phyloP scores from a whole-genome alignment of 2,329 filamentous ascomycete species.

The Cercospora canescens region DNA sequence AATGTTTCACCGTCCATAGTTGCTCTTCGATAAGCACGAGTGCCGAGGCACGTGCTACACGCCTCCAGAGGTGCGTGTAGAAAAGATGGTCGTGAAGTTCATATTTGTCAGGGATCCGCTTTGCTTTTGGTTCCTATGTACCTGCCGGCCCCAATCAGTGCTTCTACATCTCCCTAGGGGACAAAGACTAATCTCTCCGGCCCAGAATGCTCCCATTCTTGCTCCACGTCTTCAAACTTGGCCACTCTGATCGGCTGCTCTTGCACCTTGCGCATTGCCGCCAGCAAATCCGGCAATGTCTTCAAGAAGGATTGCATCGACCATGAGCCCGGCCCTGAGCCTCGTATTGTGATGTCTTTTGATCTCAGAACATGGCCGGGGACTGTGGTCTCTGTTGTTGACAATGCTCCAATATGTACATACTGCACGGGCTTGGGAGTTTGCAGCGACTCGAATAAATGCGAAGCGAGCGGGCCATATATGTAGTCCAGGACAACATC shows the following conservation, averaged over 20 bases:
- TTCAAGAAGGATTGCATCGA: slow-evolving; percentile 24
- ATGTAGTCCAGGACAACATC: slow-evolving; percentile 61
- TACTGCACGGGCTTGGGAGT: slow-evolving; percentile 51
- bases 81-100: too few relatives aligned
- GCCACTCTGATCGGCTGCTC: slow-evolving; percentile 27
- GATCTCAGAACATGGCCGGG: slow-evolving; percentile 49
- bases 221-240: slow-evolving; percentile 29
- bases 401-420: slow-evolving; percentile 54
- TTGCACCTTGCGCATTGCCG: slow-evolving; percentile 19
- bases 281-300: slow-evolving; percentile 28
- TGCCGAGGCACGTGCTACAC: too few relatives aligned
- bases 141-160: too few relatives aligned
- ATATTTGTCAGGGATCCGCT: too few relatives aligned
- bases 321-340: slow-evolving; percentile 33
- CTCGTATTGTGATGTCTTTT: slow-evolving; percentile 48
- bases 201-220: slow-evolving; percentile 26
- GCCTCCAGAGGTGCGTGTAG: too few relatives aligned
- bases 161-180: slow-evolving; percentile 9
- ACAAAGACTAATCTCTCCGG: slow-evolving; percentile 28
- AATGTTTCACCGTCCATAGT: too few relatives aligned
- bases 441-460: slow-evolving; percentile 45
- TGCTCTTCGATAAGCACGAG: too few relatives aligned
- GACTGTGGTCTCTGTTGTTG: slow-evolving; percentile 40
- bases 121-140: too few relatives aligned
- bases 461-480: slow-evolving; percentile 49